These are phyloP conservation scores for Arthroderma sp. DNA, from an alignment of 2,329 filamentous ascomycete species.

Conservation along the genomic window DNA sequence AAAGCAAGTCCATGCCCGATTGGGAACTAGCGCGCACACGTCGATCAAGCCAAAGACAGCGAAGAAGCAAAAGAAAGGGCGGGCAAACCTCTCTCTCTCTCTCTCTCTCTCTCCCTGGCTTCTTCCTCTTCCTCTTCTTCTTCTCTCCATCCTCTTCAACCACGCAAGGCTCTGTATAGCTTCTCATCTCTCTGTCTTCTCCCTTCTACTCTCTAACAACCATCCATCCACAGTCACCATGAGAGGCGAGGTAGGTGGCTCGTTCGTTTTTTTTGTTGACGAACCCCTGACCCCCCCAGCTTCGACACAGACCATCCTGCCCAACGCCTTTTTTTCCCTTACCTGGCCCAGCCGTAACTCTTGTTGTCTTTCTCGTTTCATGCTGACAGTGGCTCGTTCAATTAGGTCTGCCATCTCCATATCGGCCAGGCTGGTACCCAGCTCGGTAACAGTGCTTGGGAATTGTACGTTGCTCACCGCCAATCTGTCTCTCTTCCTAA, in stretches of 20 bases:
- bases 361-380: conserved; percentile 9
- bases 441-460: conserved; percentile 58
- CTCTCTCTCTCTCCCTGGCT: conserved; percentile 2
- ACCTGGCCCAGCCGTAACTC: not conserved
- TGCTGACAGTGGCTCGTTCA: conserved; percentile 8
- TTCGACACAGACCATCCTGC: conserved; percentile 11
- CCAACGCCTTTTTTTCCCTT: not conserved
- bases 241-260: conserved; percentile 26
- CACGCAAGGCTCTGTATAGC: conserved; percentile 1
- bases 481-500: conserved; percentile 7
- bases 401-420: conserved; percentile 53
- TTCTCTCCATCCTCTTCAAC: conserved; percentile 3
- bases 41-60: conserved; percentile 5
- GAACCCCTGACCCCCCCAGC: conserved; percentile 13
- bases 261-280: conserved; percentile 15
- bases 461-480: conserved; percentile 43
- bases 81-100: conserved; percentile 2
- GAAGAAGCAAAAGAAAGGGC: conserved; percentile 1
- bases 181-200: conserved; percentile 3
- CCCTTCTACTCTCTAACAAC: not conserved
- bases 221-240: conserved; percentile 17
- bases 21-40: conserved; percentile 14
- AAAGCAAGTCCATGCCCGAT: conserved; percentile 4
- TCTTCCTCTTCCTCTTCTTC: not conserved
- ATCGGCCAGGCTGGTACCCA: conserved; percentile 57